Evolutionary conservation across 352 stramenopile species (phyloP).

Genomic region (Phytopythium oedochilum): DNA sequence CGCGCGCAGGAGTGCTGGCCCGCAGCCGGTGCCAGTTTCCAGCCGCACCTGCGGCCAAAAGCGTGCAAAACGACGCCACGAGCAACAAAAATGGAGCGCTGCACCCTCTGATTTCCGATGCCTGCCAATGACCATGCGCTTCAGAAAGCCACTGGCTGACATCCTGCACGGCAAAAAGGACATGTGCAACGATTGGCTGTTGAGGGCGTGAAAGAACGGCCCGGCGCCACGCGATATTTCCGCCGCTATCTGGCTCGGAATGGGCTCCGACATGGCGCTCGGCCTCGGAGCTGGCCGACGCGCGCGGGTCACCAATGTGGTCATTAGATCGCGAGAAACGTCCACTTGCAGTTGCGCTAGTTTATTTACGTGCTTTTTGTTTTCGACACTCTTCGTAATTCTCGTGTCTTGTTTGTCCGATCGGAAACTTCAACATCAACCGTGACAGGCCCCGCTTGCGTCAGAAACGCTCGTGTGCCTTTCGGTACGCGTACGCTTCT

Average conservation of each 20-base stretch:
- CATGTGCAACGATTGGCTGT: neutral
- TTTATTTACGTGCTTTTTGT: neutral
- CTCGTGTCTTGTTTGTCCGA: neutral
- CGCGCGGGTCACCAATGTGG: neutral
- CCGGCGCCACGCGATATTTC: neutral
- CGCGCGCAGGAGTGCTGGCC: too few species aligned
- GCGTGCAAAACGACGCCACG: neutral
- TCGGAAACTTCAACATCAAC: constrained; percentile 7
- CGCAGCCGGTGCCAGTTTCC: neutral
- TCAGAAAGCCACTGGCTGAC: constrained; percentile 2
- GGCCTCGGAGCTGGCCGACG: neutral
- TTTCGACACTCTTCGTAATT: neutral
- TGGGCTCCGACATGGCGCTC: neutral
- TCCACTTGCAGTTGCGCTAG: neutral
- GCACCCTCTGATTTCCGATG: neutral
- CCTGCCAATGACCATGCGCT: neutral
- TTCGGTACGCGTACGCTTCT: neutral
- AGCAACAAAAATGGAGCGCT: neutral
- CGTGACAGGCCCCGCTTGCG: constrained; percentile 1
- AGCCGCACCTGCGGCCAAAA: neutral
- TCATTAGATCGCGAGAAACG: neutral
- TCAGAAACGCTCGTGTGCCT: constrained; percentile 1
- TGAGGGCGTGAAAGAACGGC: neutral
- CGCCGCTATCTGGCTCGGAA: neutral
- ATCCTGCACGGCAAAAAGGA: neutral